Evolutionary conservation across 1,139 yeast species (phyloP).

Genomic region (Zygoascus hellenicus): DNA sequence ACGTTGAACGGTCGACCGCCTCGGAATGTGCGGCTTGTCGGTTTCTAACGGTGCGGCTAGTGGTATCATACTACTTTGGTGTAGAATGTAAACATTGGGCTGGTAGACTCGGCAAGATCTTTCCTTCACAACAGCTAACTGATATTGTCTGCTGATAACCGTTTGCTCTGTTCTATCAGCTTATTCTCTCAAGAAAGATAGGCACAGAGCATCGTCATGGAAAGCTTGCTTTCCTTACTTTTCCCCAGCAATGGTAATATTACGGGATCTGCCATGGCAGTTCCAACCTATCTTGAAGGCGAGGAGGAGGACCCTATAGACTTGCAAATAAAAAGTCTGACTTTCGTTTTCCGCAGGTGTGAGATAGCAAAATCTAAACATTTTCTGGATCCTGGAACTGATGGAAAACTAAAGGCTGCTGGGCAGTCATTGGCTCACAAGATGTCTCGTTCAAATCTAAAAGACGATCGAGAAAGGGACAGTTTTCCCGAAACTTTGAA

Average conservation of each 20-base stretch:
- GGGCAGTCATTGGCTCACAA: neutral
- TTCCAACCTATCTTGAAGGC: constrained; percentile 48
- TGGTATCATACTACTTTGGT: constrained; percentile 1
- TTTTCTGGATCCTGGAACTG: constrained; percentile 15
- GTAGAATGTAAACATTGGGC: constrained; percentile 7
- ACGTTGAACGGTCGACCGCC: neutral
- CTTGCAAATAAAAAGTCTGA: constrained; percentile 51
- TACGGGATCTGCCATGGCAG: constrained; percentile 26
- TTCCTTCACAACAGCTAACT: no score
- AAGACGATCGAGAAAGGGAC: neutral
- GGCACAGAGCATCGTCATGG: constrained; percentile 19
- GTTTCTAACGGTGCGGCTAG: constrained; percentile 2
- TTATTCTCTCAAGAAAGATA: neutral
- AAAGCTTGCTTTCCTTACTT: constrained; percentile 26
- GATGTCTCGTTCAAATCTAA: constrained; percentile 2
- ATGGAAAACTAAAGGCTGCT: neutral
- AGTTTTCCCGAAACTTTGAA: constrained; percentile 13
- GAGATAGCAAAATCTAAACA: constrained; percentile 43
- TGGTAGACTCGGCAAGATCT: no score
- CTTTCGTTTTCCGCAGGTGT: constrained; percentile 52
- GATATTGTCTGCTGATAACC: no score
- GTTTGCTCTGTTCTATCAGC: neutral
- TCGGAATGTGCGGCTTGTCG: neutral
- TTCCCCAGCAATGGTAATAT: constrained; percentile 23
- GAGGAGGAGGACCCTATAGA: constrained; percentile 50